Evolutionary conservation across 331 rosid species (phyloP), one percentile per base, ranked within the genome.

Genomic region (Stylosanthes scabra): DNA sequence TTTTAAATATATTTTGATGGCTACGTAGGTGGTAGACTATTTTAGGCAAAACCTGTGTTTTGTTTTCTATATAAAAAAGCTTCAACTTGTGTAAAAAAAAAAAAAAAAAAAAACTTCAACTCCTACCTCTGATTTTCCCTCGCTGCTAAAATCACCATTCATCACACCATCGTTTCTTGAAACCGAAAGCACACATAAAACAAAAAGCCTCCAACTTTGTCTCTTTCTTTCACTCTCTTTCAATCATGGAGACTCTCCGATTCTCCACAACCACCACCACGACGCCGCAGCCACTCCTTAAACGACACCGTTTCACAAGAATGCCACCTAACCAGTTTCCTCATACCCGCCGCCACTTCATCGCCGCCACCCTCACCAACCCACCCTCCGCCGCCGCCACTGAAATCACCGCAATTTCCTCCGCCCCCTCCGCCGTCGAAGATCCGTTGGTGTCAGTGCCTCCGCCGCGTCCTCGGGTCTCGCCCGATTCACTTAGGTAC

Each of bases 401-500:
- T 2, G 56, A 13, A 8, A 59, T 83, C 28, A 57, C 74, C 69
- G 88, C 93, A 82, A 34, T 85, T 7, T 9, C 88, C 3, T 93
- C 97, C n/a, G n/a, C n/a, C n/a, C 51, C 84, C 0, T 60, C 71
- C 9, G 54, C 78, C 54, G 60, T 7, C 0, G 83, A 56, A n/a
- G 80, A 77, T 50, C 63, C 74, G 12, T n/a, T 57, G 60, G 7
- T 71, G 55, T 8, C 46, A 0, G 49, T 8, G 66, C 5, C 73
- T 16, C 62, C 80, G 27, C 73, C 81, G 6, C 8, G 75, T 0
- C 60, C 65, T 5, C 78, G 67, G 45, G 87, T 87, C 2, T 80
- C 89, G 2, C 34, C 96, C 10, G 59, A 83, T 42, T 87, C 96
- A 1, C 86, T 94, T 40, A 87, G 80, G 70, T 94, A 86, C 75